Percentiles rank a stretch among this genome's conserved stretches.
Conservation (phyloP, 495 filamentous ascomycete species). For the Penicillium angulare region DNA sequence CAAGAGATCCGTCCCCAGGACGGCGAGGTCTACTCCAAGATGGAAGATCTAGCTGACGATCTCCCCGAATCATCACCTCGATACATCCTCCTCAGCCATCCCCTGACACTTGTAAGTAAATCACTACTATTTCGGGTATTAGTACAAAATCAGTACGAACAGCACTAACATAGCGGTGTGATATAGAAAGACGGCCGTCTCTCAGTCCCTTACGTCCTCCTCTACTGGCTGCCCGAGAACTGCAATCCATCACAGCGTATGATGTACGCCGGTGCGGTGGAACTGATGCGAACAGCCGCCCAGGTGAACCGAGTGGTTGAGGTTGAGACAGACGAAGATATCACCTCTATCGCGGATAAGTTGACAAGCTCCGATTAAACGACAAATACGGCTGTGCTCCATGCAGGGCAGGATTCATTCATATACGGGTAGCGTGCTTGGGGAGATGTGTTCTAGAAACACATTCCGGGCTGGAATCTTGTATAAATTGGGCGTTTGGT, state of each 20-base stretch:
- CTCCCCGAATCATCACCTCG: slow-evolving; percentile 90
- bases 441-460: background rate
- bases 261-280: slow-evolving; percentile 94
- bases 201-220: slow-evolving; percentile 81
- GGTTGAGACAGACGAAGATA: slow-evolving; percentile 70
- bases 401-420: background rate
- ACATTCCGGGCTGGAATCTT: background rate
- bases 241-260: slow-evolving; percentile 82
- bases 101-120: slow-evolving; percentile 70
- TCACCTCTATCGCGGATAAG: slow-evolving; percentile 70
- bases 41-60: slow-evolving; percentile 79
- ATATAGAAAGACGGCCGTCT: slow-evolving; percentile 59
- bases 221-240: slow-evolving; percentile 89
- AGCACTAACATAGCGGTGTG: background rate
- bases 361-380: slow-evolving; percentile 49
- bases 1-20: slow-evolving; percentile 81
- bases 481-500: slow-evolving; percentile 13
- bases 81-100: slow-evolving; percentile 87
- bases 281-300: slow-evolving; percentile 86
- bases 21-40: slow-evolving; percentile 71
- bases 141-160: background rate
- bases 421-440: background rate
- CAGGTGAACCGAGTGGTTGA: slow-evolving; percentile 82
- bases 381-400: background rate
- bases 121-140: background rate